phyloP scores from a whole-genome alignment of 176 grass and related monocot genomes.

The Musa troglodytarum region DNA sequence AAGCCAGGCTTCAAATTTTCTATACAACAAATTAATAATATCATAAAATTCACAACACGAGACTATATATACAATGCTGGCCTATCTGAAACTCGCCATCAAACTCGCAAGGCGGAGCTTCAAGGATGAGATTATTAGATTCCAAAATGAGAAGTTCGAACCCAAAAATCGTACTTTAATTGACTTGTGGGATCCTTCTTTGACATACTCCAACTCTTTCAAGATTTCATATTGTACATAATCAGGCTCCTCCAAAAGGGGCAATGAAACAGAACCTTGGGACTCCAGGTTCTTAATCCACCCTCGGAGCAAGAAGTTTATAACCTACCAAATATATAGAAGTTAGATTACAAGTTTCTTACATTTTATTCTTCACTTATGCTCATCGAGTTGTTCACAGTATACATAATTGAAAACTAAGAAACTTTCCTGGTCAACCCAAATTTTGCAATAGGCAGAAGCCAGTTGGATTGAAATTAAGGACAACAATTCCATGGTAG shows the following conservation, averaged over 20 bases:
- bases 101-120: slow-evolving; percentile 34
- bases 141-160: slow-evolving; percentile 58
- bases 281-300: slow-evolving; percentile 94
- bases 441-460: too few relatives aligned
- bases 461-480: too few relatives aligned
- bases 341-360: background rate
- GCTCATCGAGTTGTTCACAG: too few relatives aligned
- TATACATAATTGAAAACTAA: too few relatives aligned
- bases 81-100: slow-evolving; percentile 37
- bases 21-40: background rate
- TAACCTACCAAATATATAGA: slow-evolving; percentile 33
- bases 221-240: slow-evolving; percentile 36
- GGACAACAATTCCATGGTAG: too few relatives aligned
- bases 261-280: slow-evolving; percentile 41
- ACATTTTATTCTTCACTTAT: background rate
- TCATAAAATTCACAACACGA: background rate
- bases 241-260: slow-evolving; percentile 64
- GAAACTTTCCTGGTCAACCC: too few relatives aligned
- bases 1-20: background rate
- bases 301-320: slow-evolving; percentile 84
- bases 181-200: slow-evolving; percentile 67
- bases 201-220: slow-evolving; percentile 65
- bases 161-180: slow-evolving; percentile 62
- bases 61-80: background rate
- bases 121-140: slow-evolving; percentile 44